phyloP scores from a whole-genome alignment of 2,329 filamentous ascomycete species.

The Scedosporium boydii region DNA sequence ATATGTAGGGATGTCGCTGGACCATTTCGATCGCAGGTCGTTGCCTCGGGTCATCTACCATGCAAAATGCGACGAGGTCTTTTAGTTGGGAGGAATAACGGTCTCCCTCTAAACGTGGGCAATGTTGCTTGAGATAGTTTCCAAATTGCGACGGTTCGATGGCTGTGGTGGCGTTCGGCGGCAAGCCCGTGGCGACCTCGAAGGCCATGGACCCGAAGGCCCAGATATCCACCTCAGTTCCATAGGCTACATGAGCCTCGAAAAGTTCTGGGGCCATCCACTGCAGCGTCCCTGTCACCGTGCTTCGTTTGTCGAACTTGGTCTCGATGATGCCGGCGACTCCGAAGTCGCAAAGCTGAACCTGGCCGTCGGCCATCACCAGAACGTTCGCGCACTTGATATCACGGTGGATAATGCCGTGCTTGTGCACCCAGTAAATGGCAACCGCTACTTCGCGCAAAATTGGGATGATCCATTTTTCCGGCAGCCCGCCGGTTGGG shows the following conservation, averaged over 20 bases:
- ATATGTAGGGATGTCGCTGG: slow-evolving; percentile 60
- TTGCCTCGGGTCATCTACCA: slow-evolving; percentile 58
- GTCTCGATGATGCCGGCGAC: slow-evolving; percentile 71
- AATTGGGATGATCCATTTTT: slow-evolving; percentile 62
- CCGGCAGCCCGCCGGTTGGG: slow-evolving; percentile 57
- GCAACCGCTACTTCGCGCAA: slow-evolving; percentile 57
- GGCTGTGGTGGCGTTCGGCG: slow-evolving; percentile 55
- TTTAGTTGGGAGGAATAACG: slow-evolving; percentile 60
- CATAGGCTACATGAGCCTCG: slow-evolving; percentile 49
- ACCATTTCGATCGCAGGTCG: slow-evolving; percentile 62
- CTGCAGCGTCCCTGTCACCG: slow-evolving; percentile 72
- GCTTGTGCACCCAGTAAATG: slow-evolving; percentile 57
- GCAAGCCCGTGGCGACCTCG: slow-evolving; percentile 70
- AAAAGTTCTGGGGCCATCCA: slow-evolving; percentile 83
- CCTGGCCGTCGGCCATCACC: slow-evolving; percentile 64
- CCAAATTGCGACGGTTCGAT: slow-evolving; percentile 27
- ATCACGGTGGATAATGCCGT: slow-evolving; percentile 62
- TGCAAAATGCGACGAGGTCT: slow-evolving; percentile 62
- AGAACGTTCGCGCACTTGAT: slow-evolving; percentile 74
- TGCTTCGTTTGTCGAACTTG: slow-evolving; percentile 67
- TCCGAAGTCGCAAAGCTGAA: slow-evolving; percentile 79
- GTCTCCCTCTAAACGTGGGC: slow-evolving; percentile 61
- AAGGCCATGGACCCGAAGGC: slow-evolving; percentile 73
- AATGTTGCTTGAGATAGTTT: slow-evolving; percentile 43
- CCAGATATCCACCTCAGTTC: slow-evolving; percentile 73